phyloP scores from a whole-genome alignment of 345 rosid genomes.

The Corymbia maculata region DNA sequence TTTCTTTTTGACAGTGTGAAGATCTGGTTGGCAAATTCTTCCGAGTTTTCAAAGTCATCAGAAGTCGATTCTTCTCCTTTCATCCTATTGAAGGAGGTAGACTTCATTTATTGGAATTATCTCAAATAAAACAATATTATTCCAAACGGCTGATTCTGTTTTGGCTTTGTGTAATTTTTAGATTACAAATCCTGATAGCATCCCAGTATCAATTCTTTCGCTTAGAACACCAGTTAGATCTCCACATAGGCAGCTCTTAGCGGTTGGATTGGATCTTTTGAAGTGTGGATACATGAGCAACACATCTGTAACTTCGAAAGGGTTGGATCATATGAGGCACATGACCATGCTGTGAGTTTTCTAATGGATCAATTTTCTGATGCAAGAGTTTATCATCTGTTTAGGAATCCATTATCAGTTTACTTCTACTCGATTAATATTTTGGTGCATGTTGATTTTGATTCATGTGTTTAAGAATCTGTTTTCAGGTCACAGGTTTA shows the following conservation, averaged over 20 bases:
- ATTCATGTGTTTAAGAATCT: conserved; percentile 3
- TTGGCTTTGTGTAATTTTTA: conserved; percentile 2
- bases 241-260: conserved; percentile 40
- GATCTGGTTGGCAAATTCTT: conserved; percentile 55
- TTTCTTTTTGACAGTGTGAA: conserved; percentile 42
- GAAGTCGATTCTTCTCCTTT: conserved; percentile 41
- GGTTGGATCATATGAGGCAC: conserved; percentile 45
- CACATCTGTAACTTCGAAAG: conserved; percentile 31
- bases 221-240: conserved; percentile 27
- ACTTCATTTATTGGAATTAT: not conserved
- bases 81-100: conserved; percentile 49
- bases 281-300: conserved; percentile 65
- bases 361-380: not conserved
- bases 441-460: not conserved
- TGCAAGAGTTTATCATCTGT: conserved; percentile 17
- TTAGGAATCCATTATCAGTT: not conserved
- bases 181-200: conserved; percentile 39
- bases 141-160: not conserved
- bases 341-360: conserved; percentile 65
- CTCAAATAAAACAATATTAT: not conserved
- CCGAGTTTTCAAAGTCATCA: conserved; percentile 36
- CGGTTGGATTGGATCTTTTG: conserved; percentile 84
- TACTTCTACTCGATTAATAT: not conserved
- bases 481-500: conserved; percentile 74
- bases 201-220: conserved; percentile 67